Evolutionary conservation across 176 grass and related monocot genomes (phyloP).

Genomic region (Paspalum notatum): DNA sequence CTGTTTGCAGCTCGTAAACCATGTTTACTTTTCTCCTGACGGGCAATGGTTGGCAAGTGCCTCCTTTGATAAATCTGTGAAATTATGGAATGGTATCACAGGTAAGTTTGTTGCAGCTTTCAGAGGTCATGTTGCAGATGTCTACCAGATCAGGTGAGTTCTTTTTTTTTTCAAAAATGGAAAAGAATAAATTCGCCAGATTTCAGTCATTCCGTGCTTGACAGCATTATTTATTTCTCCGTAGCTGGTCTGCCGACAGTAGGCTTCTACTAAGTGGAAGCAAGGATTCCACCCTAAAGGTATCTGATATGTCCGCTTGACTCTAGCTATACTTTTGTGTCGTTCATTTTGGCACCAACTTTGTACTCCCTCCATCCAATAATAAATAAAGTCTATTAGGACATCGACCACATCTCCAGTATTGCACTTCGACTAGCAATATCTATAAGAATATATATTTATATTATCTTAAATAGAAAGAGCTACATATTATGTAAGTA

Average conservation of each 20-base stretch:
- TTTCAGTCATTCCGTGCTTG: constrained; percentile 4
- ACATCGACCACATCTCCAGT: not conserved
- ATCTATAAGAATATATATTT: not conserved
- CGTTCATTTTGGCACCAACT: not conserved
- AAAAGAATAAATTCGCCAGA: not conserved
- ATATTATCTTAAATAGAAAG: not conserved
- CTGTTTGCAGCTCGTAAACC: constrained; percentile 84
- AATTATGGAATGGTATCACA: constrained; percentile 96
- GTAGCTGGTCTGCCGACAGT: constrained; percentile 94
- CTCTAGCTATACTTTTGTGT: not conserved
- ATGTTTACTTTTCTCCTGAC: constrained; percentile 99
- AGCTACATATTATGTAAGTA: not conserved
- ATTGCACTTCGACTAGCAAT: not conserved
- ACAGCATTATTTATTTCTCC: constrained; percentile 34
- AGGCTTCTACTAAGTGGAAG: constrained; percentile 97
- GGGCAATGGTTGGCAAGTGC: constrained; percentile 98
- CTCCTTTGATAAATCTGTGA: constrained; percentile 97
- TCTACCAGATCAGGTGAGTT: constrained; percentile 90
- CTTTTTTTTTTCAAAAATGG: not conserved
- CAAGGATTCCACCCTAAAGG: constrained; percentile 98
- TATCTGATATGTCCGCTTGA: constrained; percentile 20
- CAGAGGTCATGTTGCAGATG: constrained; percentile 88
- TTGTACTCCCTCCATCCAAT: not conserved
- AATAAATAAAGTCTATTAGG: not conserved
- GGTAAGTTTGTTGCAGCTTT: constrained; percentile 88